Percentiles rank a stretch among this genome's conserved stretches.
These are phyloP conservation scores for Porogramme epimiltina DNA, from an alignment of 1,284 basidiomycete species.

Conservation along the genomic window DNA sequence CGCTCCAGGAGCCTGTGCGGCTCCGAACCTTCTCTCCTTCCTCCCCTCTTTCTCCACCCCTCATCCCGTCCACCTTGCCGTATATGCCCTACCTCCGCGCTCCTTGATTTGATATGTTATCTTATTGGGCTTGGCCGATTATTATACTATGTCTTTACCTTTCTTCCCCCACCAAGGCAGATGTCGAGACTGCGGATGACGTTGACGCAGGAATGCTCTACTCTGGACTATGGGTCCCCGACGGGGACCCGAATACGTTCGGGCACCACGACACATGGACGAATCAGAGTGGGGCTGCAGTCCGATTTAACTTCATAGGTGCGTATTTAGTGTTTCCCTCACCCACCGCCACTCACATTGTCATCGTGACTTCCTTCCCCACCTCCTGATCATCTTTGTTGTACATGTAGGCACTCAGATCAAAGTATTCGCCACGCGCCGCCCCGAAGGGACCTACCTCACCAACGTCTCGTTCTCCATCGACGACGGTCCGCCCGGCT, in stretches of 20 bases:
- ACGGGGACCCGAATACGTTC: slow-evolving; percentile 14
- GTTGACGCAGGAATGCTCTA: slow-evolving; percentile 12
- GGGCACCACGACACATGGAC: slow-evolving; percentile 18
- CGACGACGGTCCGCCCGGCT: not conserved
- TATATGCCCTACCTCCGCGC: no score
- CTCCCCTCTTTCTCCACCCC: no score
- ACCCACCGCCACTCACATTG: no score
- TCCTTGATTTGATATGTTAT: no score
- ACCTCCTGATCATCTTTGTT: not conserved
- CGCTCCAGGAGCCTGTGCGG: no score
- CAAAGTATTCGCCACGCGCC: slow-evolving; percentile 5
- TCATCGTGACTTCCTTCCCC: not conserved
- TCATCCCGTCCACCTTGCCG: no score
- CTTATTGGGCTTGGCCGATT: no score
- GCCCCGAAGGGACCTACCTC: slow-evolving; percentile 8
- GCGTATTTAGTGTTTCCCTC: not conserved
- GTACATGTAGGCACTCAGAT: not conserved
- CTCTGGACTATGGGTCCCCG: slow-evolving; percentile 13
- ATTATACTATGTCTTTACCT: no score
- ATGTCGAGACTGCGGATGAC: no score
- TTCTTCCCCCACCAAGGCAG: no score
- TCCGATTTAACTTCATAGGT: slow-evolving; percentile 18
- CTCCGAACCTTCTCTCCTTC: no score
- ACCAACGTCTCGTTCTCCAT: slow-evolving; percentile 11
- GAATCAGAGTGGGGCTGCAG: slow-evolving; percentile 16